A percentile compares a stretch with the other conserved stretches of the same genome.
These are phyloP conservation scores for Tephrocybe rancida DNA, from an alignment of 768 basidiomycete genomes.

Conservation along the genomic window DNA sequence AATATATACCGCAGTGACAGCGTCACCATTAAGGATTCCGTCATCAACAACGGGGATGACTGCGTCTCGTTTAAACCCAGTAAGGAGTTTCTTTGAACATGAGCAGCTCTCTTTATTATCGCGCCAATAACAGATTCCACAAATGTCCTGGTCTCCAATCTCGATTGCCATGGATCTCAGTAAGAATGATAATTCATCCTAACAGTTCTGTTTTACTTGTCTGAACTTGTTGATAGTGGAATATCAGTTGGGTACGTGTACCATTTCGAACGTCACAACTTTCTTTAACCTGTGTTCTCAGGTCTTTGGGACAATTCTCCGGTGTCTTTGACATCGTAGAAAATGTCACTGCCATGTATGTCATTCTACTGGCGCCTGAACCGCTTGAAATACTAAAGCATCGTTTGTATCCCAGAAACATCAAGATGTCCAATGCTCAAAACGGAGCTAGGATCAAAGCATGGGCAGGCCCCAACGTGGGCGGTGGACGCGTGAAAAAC, in stretches of 20 bases:
- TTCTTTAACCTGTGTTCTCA: constrained; percentile 19
- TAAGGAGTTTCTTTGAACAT: constrained; percentile 19
- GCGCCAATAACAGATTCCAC: constrained; percentile 40
- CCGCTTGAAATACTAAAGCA: not conserved
- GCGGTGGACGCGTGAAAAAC: constrained; percentile 59
- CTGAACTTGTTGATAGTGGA: constrained; percentile 38
- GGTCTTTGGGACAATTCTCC: constrained; percentile 60
- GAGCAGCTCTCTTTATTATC: not conserved
- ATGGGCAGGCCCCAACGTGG: constrained; percentile 62
- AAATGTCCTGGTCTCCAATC: constrained; percentile 55
- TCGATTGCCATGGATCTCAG: constrained; percentile 64
- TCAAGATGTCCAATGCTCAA: constrained; percentile 61
- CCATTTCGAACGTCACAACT: not conserved
- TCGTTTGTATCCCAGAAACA: constrained; percentile 37
- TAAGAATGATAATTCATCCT: constrained; percentile 24
- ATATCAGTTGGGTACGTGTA: constrained; percentile 50
- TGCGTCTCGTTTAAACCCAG: constrained; percentile 64
- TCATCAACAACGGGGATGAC: constrained; percentile 58
- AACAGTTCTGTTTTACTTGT: not conserved
- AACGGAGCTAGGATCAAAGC: constrained; percentile 74
- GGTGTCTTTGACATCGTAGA: constrained; percentile 60
- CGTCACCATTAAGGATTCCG: constrained; percentile 49
- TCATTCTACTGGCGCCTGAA: constrained; percentile 3
- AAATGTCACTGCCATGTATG: constrained; percentile 55
- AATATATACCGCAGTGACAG: constrained; percentile 60